Evolutionary conservation across 805 yeast species (phyloP).

Genomic region (Blastobotrys attinorum): DNA sequence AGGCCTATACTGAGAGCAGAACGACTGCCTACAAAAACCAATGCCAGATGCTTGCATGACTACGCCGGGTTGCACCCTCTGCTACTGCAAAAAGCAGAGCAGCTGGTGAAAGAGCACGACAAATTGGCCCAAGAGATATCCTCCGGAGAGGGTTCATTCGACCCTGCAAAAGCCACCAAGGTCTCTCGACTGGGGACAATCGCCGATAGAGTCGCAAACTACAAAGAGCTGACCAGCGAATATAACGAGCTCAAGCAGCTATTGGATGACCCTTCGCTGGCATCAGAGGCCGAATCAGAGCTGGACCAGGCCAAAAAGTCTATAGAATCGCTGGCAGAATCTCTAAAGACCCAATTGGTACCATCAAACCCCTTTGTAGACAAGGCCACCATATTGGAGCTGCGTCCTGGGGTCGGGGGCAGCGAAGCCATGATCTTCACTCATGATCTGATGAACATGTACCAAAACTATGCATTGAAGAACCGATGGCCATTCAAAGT

Average conservation of each 20-base stretch:
- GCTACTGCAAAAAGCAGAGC: slow-evolving; percentile 40
- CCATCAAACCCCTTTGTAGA: slow-evolving; percentile 76
- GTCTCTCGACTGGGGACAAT: slow-evolving; percentile 40
- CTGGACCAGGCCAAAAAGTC: slow-evolving; percentile 39
- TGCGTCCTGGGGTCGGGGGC: slow-evolving; percentile 96
- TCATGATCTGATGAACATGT: slow-evolving; percentile 73
- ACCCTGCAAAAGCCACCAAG: slow-evolving; percentile 41
- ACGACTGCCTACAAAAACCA: no score
- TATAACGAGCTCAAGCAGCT: slow-evolving; percentile 38
- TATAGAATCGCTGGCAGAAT: slow-evolving; percentile 35
- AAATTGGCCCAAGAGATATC: slow-evolving; percentile 37
- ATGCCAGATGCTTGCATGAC: no score
- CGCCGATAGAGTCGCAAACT: slow-evolving; percentile 36
- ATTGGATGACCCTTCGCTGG: slow-evolving; percentile 39
- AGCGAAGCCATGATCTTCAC: slow-evolving; percentile 87
- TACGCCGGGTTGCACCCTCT: slow-evolving; percentile 38
- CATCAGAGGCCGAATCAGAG: slow-evolving; percentile 57
- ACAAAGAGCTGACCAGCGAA: slow-evolving; percentile 25
- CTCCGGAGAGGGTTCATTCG: slow-evolving; percentile 33
- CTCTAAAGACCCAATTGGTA: slow-evolving; percentile 44
- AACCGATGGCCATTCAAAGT: slow-evolving; percentile 62
- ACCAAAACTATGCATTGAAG: slow-evolving; percentile 55
- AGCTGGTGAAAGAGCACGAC: slow-evolving; percentile 34
- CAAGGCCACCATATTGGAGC: slow-evolving; percentile 69
- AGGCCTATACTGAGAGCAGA: no score